Evolutionary conservation across 805 yeast species (phyloP).

Genomic region (Danielia reshetovae): DNA sequence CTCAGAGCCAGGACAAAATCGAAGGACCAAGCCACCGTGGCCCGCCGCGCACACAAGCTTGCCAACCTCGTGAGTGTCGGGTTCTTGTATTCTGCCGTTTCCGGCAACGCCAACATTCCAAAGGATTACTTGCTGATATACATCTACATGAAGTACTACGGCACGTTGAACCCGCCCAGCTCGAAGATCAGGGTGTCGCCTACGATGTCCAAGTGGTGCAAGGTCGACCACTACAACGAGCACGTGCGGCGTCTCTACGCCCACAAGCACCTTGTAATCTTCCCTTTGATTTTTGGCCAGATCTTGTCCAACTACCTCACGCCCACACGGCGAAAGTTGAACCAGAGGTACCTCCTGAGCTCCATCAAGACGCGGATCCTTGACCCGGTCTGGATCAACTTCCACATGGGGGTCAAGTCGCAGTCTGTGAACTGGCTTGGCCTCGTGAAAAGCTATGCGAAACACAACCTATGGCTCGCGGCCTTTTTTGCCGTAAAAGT

Average conservation of each 20-base stretch:
- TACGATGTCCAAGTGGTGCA: slow-evolving; percentile 21
- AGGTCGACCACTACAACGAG: slow-evolving; percentile 20
- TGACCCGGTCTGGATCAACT: slow-evolving; percentile 42
- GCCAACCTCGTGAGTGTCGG: slow-evolving; percentile 23
- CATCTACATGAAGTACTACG: slow-evolving; percentile 28
- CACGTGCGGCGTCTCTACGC: slow-evolving; percentile 19
- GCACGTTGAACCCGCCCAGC: slow-evolving; percentile 32
- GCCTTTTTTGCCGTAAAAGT: slow-evolving; percentile 14
- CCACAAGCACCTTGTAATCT: slow-evolving; percentile 31
- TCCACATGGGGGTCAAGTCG: slow-evolving; percentile 23
- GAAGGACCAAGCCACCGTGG: slow-evolving; percentile 11
- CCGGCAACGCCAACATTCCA: slow-evolving; percentile 25
- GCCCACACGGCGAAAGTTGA: slow-evolving; percentile 32
- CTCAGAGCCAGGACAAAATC: neutral
- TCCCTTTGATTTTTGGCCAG: slow-evolving; percentile 36
- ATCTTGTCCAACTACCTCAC: slow-evolving; percentile 38
- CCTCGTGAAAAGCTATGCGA: slow-evolving; percentile 21
- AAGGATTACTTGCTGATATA: slow-evolving; percentile 36
- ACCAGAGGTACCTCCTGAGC: slow-evolving; percentile 32
- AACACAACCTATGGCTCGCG: slow-evolving; percentile 22
- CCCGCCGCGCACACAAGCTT: slow-evolving; percentile 14
- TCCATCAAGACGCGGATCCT: slow-evolving; percentile 28
- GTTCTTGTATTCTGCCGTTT: slow-evolving; percentile 25
- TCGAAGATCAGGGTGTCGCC: slow-evolving; percentile 28
- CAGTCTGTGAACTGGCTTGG: slow-evolving; percentile 28